A percentile compares a stretch with the other conserved stretches of the same genome.
Evolutionary conservation across 108 stramenopile genomes (phyloP).

Genomic region (Skeletonema potamos): DNA sequence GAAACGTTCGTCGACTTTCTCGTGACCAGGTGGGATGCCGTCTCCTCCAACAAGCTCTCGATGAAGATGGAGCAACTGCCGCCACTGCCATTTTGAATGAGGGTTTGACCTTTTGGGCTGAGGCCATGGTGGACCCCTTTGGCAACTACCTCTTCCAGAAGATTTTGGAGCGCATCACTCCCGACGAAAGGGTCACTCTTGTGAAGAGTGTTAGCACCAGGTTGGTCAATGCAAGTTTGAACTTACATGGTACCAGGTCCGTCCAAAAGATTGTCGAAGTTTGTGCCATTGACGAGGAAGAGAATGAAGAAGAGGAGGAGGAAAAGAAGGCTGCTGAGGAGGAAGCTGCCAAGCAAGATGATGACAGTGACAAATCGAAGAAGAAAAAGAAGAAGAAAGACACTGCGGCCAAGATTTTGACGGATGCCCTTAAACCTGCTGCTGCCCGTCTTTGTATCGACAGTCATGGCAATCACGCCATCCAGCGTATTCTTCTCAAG

Average conservation of each 20-base stretch:
- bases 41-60: conserved; percentile 93
- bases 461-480: conserved; percentile 98
- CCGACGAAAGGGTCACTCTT: conserved; percentile 83
- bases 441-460: conserved; percentile 96
- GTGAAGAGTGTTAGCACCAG: conserved; percentile 83
- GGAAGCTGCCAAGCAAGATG: conserved; percentile 4
- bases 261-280: conserved; percentile 98
- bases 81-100: conserved; percentile 91
- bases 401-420: conserved; percentile 81
- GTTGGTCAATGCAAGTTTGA: conserved; percentile 92
- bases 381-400: conserved; percentile 46
- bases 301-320: conserved; percentile 3
- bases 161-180: conserved; percentile 90
- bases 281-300: conserved; percentile 73
- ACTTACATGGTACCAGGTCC: conserved; percentile 95
- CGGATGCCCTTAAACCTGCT: conserved; percentile 78
- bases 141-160: conserved; percentile 99
- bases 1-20: conserved; percentile 86
- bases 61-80: conserved; percentile 90
- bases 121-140: conserved; percentile 97
- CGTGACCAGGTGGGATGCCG: conserved; percentile 95
- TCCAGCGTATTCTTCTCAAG: conserved; percentile 90
- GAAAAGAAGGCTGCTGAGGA: conserved; percentile 3
- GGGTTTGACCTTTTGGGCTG: conserved; percentile 91
- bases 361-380: conserved; percentile 13